Conservation (phyloP, 176 grass and related monocot species). For the Cenchrus purpureus region DNA sequence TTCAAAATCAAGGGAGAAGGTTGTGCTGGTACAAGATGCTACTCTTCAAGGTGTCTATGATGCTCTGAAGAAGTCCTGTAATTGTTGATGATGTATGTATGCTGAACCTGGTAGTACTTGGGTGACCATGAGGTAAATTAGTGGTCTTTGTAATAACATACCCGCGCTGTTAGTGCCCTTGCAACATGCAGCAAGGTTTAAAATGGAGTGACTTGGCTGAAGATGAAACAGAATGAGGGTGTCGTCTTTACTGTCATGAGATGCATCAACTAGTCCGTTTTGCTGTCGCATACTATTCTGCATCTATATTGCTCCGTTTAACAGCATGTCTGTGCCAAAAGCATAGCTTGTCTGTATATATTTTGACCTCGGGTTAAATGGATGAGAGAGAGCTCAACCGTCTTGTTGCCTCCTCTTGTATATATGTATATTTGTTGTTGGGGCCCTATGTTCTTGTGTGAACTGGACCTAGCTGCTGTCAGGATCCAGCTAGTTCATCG, state of each 20-base stretch:
- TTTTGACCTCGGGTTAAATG: not conserved
- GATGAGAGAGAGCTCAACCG: conserved; percentile 41
- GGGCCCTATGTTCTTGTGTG: not conserved
- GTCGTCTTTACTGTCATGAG: not conserved
- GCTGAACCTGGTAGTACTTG: not conserved
- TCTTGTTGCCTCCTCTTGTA: not conserved
- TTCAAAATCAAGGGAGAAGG: conserved; percentile 94
- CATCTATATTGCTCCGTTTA: too few species aligned
- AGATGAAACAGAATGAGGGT: not conserved
- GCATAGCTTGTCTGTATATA: conserved; percentile 24
- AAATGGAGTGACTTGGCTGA: not conserved
- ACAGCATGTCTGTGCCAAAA: too few species aligned
- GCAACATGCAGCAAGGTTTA: not conserved
- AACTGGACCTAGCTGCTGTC: not conserved
- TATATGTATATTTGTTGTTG: not conserved
- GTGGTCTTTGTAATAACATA: not conserved
- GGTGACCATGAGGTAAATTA: not conserved
- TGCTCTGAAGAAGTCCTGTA: conserved; percentile 72
- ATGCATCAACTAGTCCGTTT: not conserved
- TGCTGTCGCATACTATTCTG: too few species aligned
- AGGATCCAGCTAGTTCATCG: not conserved
- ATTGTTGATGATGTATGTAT: conserved; percentile 49
- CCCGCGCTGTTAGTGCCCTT: not conserved
- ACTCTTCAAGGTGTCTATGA: conserved; percentile 71
- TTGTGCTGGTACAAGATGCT: conserved; percentile 73